These are phyloP conservation scores for Apiotrichum laibachii DNA, from an alignment of 1,284 basidiomycete genomes.

Conservation along the genomic window DNA sequence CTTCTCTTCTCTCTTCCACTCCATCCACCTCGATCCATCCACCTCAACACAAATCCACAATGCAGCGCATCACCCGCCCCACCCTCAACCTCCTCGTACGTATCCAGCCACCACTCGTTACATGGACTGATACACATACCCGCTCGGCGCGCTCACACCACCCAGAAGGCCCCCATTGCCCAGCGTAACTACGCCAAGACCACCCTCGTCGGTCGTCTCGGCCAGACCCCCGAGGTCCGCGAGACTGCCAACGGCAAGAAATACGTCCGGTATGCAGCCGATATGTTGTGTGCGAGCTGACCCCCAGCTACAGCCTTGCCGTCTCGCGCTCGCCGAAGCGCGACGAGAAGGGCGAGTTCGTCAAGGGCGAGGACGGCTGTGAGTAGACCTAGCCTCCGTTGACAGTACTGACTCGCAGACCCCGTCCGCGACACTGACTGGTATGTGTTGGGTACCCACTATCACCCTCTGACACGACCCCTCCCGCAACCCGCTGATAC, in stretches of 20 bases:
- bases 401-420: constrained; percentile 13
- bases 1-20: not conserved
- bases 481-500: constrained; percentile 4
- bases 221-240: constrained; percentile 33
- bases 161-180: constrained; percentile 12
- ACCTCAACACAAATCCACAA: constrained; percentile 4
- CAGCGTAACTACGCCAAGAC: constrained; percentile 32
- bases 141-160: constrained; percentile 4
- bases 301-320: constrained; percentile 34
- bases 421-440: constrained; percentile 29
- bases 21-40: constrained; percentile 10
- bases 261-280: constrained; percentile 21
- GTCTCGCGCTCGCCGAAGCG: constrained; percentile 35
- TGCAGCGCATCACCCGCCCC: constrained; percentile 23
- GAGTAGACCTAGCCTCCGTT: not conserved
- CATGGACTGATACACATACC: not conserved
- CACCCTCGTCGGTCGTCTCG: constrained; percentile 43
- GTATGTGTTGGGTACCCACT: constrained; percentile 3
- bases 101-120: not conserved
- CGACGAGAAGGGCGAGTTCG: constrained; percentile 28
- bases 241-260: constrained; percentile 27
- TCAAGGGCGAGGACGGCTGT: constrained; percentile 7
- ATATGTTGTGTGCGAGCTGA: not conserved
- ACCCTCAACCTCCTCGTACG: constrained; percentile 19
- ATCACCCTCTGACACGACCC: constrained; percentile 14